Evolutionary conservation across 306 rosid species (phyloP), one percentile per base, ranked within the genome.

Genomic region (Castanea crenata): DNA sequence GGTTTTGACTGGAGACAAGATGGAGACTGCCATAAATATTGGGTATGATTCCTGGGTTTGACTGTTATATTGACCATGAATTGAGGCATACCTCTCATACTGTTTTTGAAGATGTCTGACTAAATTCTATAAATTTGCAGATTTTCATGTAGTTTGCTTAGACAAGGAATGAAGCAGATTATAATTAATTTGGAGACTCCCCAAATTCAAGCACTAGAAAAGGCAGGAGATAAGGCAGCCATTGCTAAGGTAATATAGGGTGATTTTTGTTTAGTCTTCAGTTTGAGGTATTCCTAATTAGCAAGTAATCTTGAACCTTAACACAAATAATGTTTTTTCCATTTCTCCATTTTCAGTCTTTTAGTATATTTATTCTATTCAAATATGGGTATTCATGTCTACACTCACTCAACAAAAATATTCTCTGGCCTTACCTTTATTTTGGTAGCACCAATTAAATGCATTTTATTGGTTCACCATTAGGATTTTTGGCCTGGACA

Each of bases 1-100:
- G 99, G 98, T 96, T 82, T 88, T 96, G 86, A 96, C 99, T 14
- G 99, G 99, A 77, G 99, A 96, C 80, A 96, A 96, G 84, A 91
- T 96, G 98, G 99, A 96, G 92, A 96, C 99, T 69, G 99, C 99
- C 74, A 88, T 93, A 82, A 96, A 96, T 84, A 88, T 96, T 75
- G 98, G 99, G 99, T 94, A 92, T 82, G 79, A 72, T 75, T 76
- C 67, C 49, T 82, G 41, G 51, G 68, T 74, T 58, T 78, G 15
- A 56, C 3, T 5, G 55, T 31, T 49, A 35, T 77, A 14, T 75
- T 77, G 18, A 35, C 67, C 77, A 65, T 78, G 41, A 62, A 27
- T 13, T 68, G 76, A 65, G 31, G 69, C 20, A 69, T 79, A 51
- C 29, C 67, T 78, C 14, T 51, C 10, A 34, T 77, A 35, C 72